Evolutionary conservation across 2,329 filamentous ascomycete species (phyloP), one percentile per base, ranked within the genome.

Genomic region (Aspergillus spinulosporus): DNA sequence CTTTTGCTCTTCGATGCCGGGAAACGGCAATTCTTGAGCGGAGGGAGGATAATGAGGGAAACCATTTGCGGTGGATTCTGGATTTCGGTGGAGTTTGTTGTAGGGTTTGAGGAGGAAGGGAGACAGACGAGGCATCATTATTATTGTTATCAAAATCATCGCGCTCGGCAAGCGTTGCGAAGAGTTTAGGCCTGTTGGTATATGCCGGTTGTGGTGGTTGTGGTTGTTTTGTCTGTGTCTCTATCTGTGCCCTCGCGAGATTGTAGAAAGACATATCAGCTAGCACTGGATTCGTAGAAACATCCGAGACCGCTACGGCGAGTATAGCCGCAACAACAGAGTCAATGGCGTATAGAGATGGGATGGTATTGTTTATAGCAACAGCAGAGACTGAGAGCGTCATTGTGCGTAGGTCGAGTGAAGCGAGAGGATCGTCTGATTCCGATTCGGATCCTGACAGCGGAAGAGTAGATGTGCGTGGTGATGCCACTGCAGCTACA

Each of bases 321-420:
- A 81, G 63, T 5, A 80, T 68, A 3, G 78, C 74, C 1, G 76
- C 73, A 44, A 81, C 65, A 9, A 80, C 63, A 4, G 76, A 76
- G 59, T 81, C 78, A 36, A 80, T 75, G 5, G 75, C 74, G 56
- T 80, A 80, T 31, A 79, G 62, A 5, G 76, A 78, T 1, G 76
- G 76, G 6, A 80, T 73, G 0, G 71, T 72, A 5, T 69, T 66
- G 2, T 71, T 67, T 7, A 79, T 76, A 1, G 71, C 65, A 2
- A 69, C 68, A 1, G 76, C 70, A 15, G 72, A 72, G 37, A 81
- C 71, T 1, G 72, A 72, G 0, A 78, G 64, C 0, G 70, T 74
- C 56, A 72, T 69, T 1, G 72, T 75, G 28, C 69, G 69, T 11
- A 80, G 68, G 52, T 79, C 76, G 3, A 81, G 67, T 2, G 72